These are phyloP conservation scores for Debaryomyces subglobosus DNA, from an alignment of 1,139 yeast species.

Conservation along the genomic window DNA sequence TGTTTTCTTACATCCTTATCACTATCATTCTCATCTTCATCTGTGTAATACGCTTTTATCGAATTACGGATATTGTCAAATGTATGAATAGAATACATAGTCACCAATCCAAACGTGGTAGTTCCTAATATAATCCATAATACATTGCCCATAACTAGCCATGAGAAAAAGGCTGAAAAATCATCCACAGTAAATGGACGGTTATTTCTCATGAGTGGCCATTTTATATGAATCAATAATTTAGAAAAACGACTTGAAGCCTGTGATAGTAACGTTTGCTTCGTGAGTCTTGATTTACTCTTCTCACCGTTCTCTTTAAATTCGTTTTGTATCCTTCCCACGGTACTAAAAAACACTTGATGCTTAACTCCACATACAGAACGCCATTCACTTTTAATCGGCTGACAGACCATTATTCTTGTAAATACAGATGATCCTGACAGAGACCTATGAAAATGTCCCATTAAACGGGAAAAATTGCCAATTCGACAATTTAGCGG, in stretches of 20 bases:
- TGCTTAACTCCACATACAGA: not conserved
- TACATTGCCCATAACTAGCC: slow-evolving; percentile 57
- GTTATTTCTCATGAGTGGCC: slow-evolving; percentile 57
- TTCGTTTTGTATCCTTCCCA: not conserved
- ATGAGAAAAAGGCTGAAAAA: slow-evolving; percentile 59
- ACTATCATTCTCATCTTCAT: slow-evolving; percentile 16
- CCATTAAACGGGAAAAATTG: not conserved
- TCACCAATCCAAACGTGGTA: slow-evolving; percentile 61
- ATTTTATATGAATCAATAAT: slow-evolving; percentile 53
- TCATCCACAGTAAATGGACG: slow-evolving; percentile 58
- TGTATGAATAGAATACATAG: slow-evolving; percentile 51
- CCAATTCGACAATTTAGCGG: not conserved
- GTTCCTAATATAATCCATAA: slow-evolving; percentile 67
- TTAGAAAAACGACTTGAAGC: slow-evolving; percentile 48
- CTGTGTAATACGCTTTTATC: slow-evolving; percentile 14
- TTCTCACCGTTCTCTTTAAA: not conserved
- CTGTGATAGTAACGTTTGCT: slow-evolving; percentile 44
- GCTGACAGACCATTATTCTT: not conserved
- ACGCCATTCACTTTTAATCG: not conserved
- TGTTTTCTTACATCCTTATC: slow-evolving; percentile 13
- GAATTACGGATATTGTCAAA: slow-evolving; percentile 35
- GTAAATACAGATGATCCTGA: not conserved
- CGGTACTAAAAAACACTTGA: slow-evolving; percentile 2
- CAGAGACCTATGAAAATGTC: not conserved
- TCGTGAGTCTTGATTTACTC: slow-evolving; percentile 22